Percentiles rank a stretch among this genome's conserved stretches.
These are phyloP conservation scores for Cyclocybe aegerita DNA, from an alignment of 768 basidiomycete genomes.

Conservation along the genomic window DNA sequence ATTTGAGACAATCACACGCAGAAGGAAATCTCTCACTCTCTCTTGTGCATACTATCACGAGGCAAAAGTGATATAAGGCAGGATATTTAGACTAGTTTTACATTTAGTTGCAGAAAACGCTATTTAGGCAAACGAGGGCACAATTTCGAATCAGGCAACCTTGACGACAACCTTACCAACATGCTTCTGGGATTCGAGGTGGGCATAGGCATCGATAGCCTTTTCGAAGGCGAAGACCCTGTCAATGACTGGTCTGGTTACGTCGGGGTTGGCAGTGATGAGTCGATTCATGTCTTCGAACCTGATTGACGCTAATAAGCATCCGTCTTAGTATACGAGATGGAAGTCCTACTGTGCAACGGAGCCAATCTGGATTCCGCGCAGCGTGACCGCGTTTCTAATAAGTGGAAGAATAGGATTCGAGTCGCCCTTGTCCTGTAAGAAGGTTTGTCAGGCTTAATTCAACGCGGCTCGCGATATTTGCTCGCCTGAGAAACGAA, in stretches of 20 bases:
- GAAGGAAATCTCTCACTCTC: no score
- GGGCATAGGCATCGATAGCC: conserved; percentile 48
- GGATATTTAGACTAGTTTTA: no score
- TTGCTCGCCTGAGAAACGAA: conserved; percentile 39
- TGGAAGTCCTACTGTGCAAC: conserved; percentile 44
- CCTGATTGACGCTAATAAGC: conserved; percentile 21
- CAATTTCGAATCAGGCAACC: conserved; percentile 22
- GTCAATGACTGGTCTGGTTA: conserved; percentile 52
- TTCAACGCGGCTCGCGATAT: neutral
- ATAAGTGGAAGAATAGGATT: conserved; percentile 35
- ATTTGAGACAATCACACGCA: no score
- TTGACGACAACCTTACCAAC: conserved; percentile 64
- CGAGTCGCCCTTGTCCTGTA: conserved; percentile 22
- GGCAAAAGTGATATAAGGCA: no score
- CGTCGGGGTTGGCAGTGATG: conserved; percentile 37
- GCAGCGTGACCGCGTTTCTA: conserved; percentile 37
- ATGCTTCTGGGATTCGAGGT: conserved; percentile 55
- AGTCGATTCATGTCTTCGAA: conserved; percentile 55
- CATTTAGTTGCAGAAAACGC: no score
- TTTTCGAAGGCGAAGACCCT: conserved; percentile 60
- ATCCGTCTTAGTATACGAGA: neutral
- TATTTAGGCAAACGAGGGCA: no score
- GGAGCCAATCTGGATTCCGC: conserved; percentile 57
- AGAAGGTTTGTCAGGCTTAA: neutral
- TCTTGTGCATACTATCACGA: no score